phyloP scores from a whole-genome alignment of 805 yeast genomes.

The Metschnikowia colocasiae region DNA sequence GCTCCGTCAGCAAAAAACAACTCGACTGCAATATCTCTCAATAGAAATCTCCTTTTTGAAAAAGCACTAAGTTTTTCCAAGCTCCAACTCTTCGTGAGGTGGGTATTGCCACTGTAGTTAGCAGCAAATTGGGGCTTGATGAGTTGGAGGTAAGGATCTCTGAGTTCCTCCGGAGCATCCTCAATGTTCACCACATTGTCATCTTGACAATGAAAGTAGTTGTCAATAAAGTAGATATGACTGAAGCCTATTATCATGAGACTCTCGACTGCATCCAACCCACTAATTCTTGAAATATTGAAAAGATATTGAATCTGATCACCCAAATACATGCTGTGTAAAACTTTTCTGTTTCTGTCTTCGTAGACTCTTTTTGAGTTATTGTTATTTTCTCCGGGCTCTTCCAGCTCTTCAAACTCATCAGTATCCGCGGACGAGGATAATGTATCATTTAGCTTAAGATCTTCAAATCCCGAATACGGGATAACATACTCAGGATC shows the following conservation, averaged over 20 bases:
- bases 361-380: constrained; percentile 31
- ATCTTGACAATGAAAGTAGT: constrained; percentile 56
- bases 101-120: constrained; percentile 28
- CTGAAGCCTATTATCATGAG: constrained; percentile 64
- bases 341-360: constrained; percentile 71
- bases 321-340: constrained; percentile 63
- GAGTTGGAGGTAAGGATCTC: constrained; percentile 68
- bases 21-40: constrained; percentile 80
- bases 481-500: constrained; percentile 14
- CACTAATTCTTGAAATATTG: constrained; percentile 73
- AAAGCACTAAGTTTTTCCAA: constrained; percentile 56
- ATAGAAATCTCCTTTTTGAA: constrained; percentile 69
- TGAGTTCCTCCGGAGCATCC: constrained; percentile 57
- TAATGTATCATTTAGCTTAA: constrained; percentile 21
- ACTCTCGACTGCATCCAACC: constrained; percentile 74
- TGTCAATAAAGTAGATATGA: constrained; percentile 65
- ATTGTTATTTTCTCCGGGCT: constrained; percentile 15
- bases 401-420: constrained; percentile 24
- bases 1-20: constrained; percentile 71
- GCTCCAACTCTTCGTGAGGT: constrained; percentile 58
- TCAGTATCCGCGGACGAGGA: constrained; percentile 15
- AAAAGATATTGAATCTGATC: constrained; percentile 70
- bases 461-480: constrained; percentile 23
- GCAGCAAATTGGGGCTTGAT: constrained; percentile 47
- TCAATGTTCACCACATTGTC: constrained; percentile 57